A percentile compares a stretch with the other conserved stretches of the same genome.
Conservation (phyloP, 139 green algal genomes). For the Closterium sp. region DNA sequence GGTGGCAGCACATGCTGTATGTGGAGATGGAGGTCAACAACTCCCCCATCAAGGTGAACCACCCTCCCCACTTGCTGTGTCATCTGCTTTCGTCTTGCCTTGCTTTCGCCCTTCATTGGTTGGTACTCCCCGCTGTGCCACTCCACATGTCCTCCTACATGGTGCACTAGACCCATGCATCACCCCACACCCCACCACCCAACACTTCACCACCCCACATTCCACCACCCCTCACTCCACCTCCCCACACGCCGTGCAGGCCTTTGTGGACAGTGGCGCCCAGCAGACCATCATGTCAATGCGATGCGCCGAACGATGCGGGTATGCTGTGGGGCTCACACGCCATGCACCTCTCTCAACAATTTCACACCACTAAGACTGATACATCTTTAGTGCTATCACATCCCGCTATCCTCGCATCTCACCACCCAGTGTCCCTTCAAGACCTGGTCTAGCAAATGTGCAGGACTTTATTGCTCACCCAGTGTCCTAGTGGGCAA, state of each 20-base stretch:
- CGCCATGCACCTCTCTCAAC: background rate
- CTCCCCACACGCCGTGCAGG: conserved; percentile 11
- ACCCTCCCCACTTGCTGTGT: background rate
- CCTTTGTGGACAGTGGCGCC: conserved; percentile 70
- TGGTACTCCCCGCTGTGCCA: background rate
- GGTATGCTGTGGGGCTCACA: background rate
- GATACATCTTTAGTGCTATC: no score
- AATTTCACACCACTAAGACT: no score
- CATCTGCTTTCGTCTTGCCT: background rate
- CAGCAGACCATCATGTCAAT: conserved; percentile 64
- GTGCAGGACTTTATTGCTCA: no score
- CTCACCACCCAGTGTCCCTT: no score
- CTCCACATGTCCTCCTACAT: background rate
- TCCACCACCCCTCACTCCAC: background rate
- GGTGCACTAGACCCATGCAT: background rate
- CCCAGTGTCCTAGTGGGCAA: no score
- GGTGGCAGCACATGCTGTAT: conserved; percentile 58
- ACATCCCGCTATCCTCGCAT: no score
- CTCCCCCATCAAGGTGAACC: conserved; percentile 49
- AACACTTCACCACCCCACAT: background rate
- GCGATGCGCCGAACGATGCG: conserved; percentile 48
- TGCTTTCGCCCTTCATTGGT: no score
- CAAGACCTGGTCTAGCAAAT: no score
- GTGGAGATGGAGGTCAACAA: conserved; percentile 64
- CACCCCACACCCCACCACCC: background rate